These are phyloP conservation scores for Neurospora sp. DNA, from an alignment of 2,329 filamentous ascomycete species.

Conservation along the genomic window DNA sequence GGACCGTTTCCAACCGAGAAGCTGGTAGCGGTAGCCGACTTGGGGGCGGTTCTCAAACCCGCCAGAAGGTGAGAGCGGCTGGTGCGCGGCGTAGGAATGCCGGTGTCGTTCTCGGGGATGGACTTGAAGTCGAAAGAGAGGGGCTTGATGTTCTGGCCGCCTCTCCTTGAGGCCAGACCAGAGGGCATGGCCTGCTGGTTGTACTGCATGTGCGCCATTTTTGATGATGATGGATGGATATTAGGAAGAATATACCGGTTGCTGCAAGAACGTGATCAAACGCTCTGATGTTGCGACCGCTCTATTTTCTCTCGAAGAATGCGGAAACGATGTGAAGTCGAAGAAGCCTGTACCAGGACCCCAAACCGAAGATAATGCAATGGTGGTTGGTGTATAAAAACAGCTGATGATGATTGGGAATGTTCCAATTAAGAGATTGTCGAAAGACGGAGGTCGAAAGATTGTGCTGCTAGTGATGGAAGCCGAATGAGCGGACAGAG, in stretches of 20 bases:
- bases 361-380: constrained; percentile 4
- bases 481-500: constrained; percentile 16
- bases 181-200: constrained; percentile 49
- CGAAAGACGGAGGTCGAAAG: constrained; percentile 9
- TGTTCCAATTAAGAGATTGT: constrained; percentile 14
- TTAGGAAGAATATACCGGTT: constrained; percentile 15
- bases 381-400: constrained; percentile 1
- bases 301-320: constrained; percentile 19
- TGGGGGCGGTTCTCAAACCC: constrained; percentile 85
- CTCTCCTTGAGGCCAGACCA: constrained; percentile 74
- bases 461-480: constrained; percentile 5
- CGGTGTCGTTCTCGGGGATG: constrained; percentile 56
- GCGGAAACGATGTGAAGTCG: constrained; percentile 12
- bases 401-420: constrained; percentile 2
- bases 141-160: constrained; percentile 82
- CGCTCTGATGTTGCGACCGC: constrained; percentile 13
- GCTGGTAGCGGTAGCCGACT: constrained; percentile 63
- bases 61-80: constrained; percentile 92
- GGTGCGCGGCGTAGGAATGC: constrained; percentile 74
- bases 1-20: constrained; percentile 51
- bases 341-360: constrained; percentile 9
- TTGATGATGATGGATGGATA: constrained; percentile 9
- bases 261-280: constrained; percentile 17
- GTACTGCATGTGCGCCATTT: constrained; percentile 6
- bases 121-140: constrained; percentile 71